Percentiles rank a stretch among this genome's conserved stretches.
These are phyloP conservation scores for Phytopythium vexans DNA, from an alignment of 352 stramenopile species.

Conservation along the genomic window DNA sequence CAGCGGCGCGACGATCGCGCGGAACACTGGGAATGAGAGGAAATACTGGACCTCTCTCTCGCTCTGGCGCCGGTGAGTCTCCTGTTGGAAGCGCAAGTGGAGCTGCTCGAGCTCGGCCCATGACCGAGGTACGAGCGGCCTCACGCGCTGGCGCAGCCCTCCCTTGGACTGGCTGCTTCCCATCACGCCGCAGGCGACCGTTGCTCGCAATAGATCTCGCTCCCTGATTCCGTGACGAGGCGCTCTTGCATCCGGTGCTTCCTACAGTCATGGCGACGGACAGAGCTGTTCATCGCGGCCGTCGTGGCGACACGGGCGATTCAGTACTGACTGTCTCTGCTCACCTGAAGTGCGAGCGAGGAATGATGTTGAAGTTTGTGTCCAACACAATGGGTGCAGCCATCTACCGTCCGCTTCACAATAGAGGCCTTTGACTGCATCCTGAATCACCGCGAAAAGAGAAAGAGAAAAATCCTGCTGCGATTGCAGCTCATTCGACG, in stretches of 20 bases:
- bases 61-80: constrained; percentile 29
- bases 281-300: no score
- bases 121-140: constrained; percentile 36
- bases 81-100: constrained; percentile 58
- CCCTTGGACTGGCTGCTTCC: constrained; percentile 55
- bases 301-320: no score
- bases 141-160: constrained; percentile 33
- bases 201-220: no score
- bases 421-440: background rate
- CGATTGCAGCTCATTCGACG: background rate
- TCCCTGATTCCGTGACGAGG: background rate
- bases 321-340: no score
- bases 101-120: constrained; percentile 59
- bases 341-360: no score
- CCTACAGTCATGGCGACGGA: no score
- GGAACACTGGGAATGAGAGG: constrained; percentile 45
- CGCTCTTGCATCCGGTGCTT: no score
- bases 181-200: constrained; percentile 19
- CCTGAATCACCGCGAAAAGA: background rate
- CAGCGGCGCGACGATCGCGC: constrained; percentile 33
- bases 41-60: constrained; percentile 49
- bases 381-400: background rate
- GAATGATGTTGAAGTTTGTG: constrained; percentile 15
- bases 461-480: constrained; percentile 3
- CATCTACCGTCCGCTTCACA: background rate